Conservation (phyloP, 441 rosid genomes). For the Erodium texanum region DNA sequence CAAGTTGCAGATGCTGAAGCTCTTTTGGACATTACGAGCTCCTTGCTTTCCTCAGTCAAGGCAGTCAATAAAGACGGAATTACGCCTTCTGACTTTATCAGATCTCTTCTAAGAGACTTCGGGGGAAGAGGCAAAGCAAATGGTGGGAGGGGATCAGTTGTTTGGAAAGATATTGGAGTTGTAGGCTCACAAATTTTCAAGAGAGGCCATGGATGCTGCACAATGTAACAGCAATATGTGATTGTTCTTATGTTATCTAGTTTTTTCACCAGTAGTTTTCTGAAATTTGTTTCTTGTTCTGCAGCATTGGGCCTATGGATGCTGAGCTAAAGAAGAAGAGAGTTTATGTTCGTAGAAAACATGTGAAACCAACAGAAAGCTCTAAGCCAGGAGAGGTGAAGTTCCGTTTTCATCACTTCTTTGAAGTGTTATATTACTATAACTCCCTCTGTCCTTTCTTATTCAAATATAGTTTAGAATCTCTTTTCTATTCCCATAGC, state of each 20-base stretch:
- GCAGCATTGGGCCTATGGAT: conserved; percentile 66
- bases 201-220: conserved; percentile 19
- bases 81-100: conserved; percentile 19
- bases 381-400: conserved; percentile 50
- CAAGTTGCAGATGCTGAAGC: conserved; percentile 30
- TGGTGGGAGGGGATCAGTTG: conserved; percentile 7
- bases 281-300: conserved; percentile 7
- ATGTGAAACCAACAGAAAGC: conserved; percentile 35
- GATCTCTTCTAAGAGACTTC: conserved; percentile 18
- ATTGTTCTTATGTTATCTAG: background rate
- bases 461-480: background rate
- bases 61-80: conserved; percentile 21
- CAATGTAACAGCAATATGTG: conserved; percentile 21
- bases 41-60: conserved; percentile 20
- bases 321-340: conserved; percentile 44
- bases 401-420: background rate
- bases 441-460: background rate
- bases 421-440: background rate
- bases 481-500: too few species aligned
- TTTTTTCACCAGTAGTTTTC: conserved; percentile 7
- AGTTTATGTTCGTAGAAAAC: conserved; percentile 25
- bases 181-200: conserved; percentile 15
- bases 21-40: conserved; percentile 21
- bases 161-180: conserved; percentile 24
- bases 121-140: conserved; percentile 7